These are phyloP conservation scores for Teunomyces atbi DNA, from an alignment of 805 yeast genomes.

Conservation along the genomic window DNA sequence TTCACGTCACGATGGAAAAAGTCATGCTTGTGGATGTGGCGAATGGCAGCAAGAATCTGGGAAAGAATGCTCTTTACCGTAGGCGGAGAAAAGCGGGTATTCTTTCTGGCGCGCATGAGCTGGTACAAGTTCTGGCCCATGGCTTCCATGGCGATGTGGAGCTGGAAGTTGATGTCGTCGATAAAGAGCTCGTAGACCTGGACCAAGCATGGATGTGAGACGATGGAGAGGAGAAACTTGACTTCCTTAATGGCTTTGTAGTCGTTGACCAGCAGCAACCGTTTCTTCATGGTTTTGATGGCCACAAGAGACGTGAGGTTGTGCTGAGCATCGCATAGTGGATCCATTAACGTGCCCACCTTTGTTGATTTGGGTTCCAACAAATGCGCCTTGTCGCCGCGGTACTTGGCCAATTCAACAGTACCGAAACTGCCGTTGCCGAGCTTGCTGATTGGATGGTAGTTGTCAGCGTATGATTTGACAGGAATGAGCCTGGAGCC, in stretches of 20 bases:
- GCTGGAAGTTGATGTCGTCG: constrained; percentile 55
- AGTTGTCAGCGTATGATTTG: constrained; percentile 25
- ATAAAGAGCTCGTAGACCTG: constrained; percentile 77
- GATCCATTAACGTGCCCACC: constrained; percentile 52
- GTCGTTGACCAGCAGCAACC: constrained; percentile 35
- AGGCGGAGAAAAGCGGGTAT: constrained; percentile 50
- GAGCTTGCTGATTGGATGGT: constrained; percentile 50
- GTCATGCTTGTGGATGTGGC: constrained; percentile 71
- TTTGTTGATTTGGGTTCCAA: constrained; percentile 15
- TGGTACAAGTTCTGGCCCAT: constrained; percentile 82
- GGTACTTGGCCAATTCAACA: constrained; percentile 60
- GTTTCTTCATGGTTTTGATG: constrained; percentile 71
- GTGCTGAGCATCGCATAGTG: constrained; percentile 24
- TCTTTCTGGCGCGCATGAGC: constrained; percentile 62
- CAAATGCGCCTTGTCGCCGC: constrained; percentile 19
- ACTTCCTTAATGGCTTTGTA: constrained; percentile 57
- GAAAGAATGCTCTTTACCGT: constrained; percentile 65
- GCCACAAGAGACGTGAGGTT: constrained; percentile 54
- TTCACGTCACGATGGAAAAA: constrained; percentile 88
- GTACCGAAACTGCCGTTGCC: constrained; percentile 80
- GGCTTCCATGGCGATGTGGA: constrained; percentile 86
- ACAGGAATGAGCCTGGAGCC: constrained; percentile 9
- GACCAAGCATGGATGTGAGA: constrained; percentile 69
- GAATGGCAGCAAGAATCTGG: constrained; percentile 73
- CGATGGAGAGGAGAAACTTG: constrained; percentile 61